Evolutionary conservation across 2,329 filamentous ascomycete species (phyloP).

Genomic region (Phoma herbarum): DNA sequence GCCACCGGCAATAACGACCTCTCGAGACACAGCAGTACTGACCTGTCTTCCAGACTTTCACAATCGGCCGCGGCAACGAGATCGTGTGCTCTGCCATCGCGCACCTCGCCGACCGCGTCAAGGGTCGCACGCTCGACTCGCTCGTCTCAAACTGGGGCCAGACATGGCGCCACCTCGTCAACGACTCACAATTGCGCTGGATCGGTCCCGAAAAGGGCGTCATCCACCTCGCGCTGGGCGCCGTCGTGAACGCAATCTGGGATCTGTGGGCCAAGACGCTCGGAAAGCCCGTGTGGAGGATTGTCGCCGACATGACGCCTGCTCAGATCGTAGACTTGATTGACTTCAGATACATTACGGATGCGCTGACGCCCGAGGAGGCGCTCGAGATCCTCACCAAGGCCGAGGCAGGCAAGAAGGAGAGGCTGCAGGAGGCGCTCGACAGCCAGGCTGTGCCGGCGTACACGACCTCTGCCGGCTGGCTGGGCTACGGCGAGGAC

Average conservation of each 20-base stretch:
- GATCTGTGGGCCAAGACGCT: slow-evolving; percentile 93
- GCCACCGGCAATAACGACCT: not conserved
- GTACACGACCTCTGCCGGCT: slow-evolving; percentile 89
- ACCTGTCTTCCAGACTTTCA: slow-evolving; percentile 69
- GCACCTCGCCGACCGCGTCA: slow-evolving; percentile 78
- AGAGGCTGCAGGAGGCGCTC: slow-evolving; percentile 77
- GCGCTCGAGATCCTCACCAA: slow-evolving; percentile 75
- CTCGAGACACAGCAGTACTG: not conserved
- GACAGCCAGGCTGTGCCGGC: slow-evolving; percentile 80
- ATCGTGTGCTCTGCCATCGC: slow-evolving; percentile 87
- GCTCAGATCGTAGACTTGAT: slow-evolving; percentile 88
- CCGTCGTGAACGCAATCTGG: slow-evolving; percentile 91
- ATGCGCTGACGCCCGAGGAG: slow-evolving; percentile 88
- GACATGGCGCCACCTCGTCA: slow-evolving; percentile 92
- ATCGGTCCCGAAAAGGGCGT: slow-evolving; percentile 95
- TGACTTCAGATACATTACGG: slow-evolving; percentile 94
- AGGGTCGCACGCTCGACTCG: slow-evolving; percentile 76
- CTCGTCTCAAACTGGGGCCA: slow-evolving; percentile 83
- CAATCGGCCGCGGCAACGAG: slow-evolving; percentile 89
- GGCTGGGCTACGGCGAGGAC: slow-evolving; percentile 89
- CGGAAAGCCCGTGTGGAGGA: slow-evolving; percentile 87
- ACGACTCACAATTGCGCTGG: slow-evolving; percentile 90
- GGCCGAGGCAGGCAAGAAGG: slow-evolving; percentile 71
- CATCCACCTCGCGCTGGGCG: slow-evolving; percentile 88
- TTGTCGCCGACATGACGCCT: slow-evolving; percentile 88